phyloP scores from a whole-genome alignment of 169 alveolate species.

The Eimeria tenella region DNA sequence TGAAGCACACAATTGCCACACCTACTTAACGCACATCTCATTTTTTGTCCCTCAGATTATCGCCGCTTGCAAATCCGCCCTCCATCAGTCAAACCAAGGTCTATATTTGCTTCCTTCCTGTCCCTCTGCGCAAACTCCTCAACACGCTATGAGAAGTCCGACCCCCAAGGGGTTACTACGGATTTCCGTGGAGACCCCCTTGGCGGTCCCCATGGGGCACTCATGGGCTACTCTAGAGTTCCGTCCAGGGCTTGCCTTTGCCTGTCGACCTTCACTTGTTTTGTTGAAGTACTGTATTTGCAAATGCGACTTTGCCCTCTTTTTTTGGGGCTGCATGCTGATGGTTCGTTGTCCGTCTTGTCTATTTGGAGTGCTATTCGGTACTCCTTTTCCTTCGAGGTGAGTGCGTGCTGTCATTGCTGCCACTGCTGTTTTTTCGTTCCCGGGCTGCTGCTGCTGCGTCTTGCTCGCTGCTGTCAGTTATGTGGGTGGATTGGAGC shows the following conservation, averaged over 20 bases:
- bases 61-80: conserved; percentile 72
- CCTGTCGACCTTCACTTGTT: conserved; percentile 61
- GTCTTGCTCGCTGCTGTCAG: neutral
- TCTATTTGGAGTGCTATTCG: conserved; percentile 56
- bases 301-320: conserved; percentile 69
- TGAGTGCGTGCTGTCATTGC: conserved; percentile 27
- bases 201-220: neutral
- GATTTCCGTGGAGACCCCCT: neutral
- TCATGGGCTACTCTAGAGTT: conserved; percentile 11
- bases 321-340: conserved; percentile 66
- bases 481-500: neutral
- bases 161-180: neutral
- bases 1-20: too few relatives aligned
- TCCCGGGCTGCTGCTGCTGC: neutral
- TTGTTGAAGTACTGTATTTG: conserved; percentile 72
- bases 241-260: conserved; percentile 43
- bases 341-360: conserved; percentile 69
- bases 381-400: conserved; percentile 70
- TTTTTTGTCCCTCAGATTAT: conserved; percentile 40
- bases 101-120: conserved; percentile 21
- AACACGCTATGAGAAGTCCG: neutral
- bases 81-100: neutral
- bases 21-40: too few relatives aligned
- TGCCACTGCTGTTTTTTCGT: neutral
- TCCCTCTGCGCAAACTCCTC: neutral